A percentile compares a stretch with the other conserved stretches of the same genome.
Evolutionary conservation across 345 rosid species (phyloP).

Genomic region (Eucalyptus curtisii): DNA sequence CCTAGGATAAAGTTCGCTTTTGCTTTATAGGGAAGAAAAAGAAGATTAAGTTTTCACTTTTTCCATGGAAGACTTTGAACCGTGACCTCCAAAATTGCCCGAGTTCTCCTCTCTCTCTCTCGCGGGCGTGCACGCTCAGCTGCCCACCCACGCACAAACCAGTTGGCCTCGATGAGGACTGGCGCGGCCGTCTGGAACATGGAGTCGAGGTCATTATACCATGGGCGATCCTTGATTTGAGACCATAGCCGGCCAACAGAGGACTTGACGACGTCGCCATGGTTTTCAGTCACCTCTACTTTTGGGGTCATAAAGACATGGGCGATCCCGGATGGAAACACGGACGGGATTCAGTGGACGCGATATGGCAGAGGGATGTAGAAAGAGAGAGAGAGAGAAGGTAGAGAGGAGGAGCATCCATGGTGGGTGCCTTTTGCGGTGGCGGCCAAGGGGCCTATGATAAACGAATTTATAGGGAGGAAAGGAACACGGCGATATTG

Average conservation of each 20-base stretch:
- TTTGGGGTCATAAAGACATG: accelerated
- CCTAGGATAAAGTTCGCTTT: too few relatives aligned
- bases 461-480: background rate
- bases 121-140: too few relatives aligned
- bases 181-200: background rate
- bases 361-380: background rate
- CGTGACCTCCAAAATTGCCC: background rate
- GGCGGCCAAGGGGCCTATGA: background rate
- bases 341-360: background rate
- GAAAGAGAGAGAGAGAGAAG: background rate
- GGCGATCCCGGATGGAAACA: background rate
- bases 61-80: background rate
- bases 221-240: background rate
- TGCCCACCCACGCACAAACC: background rate
- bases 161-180: background rate
- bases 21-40: background rate
- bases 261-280: background rate
- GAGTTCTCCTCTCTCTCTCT: too few relatives aligned
- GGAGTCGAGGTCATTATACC: background rate
- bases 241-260: background rate
- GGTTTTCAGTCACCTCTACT: background rate
- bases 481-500: background rate
- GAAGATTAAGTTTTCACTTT: background rate
- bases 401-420: background rate
- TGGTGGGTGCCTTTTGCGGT: background rate